Evolutionary conservation across 31 red algal species (phyloP), one percentile per base, ranked within the genome.

Genomic region (Pterothamnion heteromorphum): DNA sequence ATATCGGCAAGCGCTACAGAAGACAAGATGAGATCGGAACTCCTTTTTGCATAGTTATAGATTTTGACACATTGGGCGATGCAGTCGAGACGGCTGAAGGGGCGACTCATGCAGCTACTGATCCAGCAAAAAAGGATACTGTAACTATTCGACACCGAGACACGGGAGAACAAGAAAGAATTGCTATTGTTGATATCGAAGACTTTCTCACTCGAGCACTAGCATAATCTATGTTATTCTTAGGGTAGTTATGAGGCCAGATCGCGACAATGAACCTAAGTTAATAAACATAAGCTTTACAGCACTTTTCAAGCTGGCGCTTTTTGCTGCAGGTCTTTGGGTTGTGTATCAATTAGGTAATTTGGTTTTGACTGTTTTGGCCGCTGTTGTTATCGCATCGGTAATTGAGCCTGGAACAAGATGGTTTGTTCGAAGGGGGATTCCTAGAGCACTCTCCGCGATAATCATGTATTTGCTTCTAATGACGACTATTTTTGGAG

Each of bases 1-100:
- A 81, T 43, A 99, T 99, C 72, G 98, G 98, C 9, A 91, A 89
- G 76, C 93, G 98, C 1, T 99, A 99, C 84, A 82, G 95, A 26
- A 95, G 98, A 33, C 89, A 95, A 21, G 98, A 99, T 93, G 98
- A 99, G 85, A 86, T 99, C 35, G 98, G 98, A 35, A 96, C 93
- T 34, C 98, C 98, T 43, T 97, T 99, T 83, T 93, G 95, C 35
- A 96, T 99, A 78, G 97, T 96, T 23, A 92, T 99, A 44, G 98
- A 99, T 85, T 97, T 97, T 87, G 32, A 94, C 35, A n/a, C n/a
- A n/a, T n/a, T n/a, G n/a, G n/a, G n/a, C n/a, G n/a, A n/a, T n/a
- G n/a, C n/a, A n/a, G n/a, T n/a, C n/a, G n/a, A n/a, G n/a, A n/a
- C n/a, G n/a, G n/a, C n/a, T n/a, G n/a, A n/a, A n/a, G n/a, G n/a